Conservation (phyloP, 2,329 filamentous ascomycete genomes). For the Aureobasidium sp. region DNA sequence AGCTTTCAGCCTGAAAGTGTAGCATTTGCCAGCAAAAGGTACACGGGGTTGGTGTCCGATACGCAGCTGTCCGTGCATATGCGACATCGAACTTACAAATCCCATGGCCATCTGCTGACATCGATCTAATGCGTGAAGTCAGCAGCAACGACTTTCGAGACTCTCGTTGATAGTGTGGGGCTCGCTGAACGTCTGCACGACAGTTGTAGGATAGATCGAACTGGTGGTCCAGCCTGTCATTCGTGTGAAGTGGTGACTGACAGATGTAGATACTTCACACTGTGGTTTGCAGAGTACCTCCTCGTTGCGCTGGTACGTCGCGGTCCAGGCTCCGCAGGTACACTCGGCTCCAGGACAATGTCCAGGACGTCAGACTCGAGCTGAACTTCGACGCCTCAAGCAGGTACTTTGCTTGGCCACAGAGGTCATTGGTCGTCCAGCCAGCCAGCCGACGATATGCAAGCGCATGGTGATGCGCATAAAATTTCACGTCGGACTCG, state of each 20-base stretch:
- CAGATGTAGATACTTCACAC: background rate
- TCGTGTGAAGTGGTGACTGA: background rate
- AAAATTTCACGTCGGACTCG: background rate
- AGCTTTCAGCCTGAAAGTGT: background rate
- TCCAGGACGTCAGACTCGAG: background rate
- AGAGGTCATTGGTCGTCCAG: background rate
- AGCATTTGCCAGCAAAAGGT: background rate
- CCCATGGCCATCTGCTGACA: background rate
- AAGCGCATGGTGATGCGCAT: background rate
- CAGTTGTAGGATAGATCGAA: background rate
- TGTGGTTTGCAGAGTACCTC: background rate
- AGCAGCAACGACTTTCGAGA: background rate
- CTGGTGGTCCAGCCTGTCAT: background rate
- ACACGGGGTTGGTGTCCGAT: background rate
- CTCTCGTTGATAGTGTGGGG: background rate
- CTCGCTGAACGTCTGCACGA: background rate
- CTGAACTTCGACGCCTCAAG: background rate
- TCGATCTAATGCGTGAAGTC: background rate
- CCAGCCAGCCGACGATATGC: background rate
- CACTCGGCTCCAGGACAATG: background rate
- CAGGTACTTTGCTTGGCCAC: background rate
- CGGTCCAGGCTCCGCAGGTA: background rate
- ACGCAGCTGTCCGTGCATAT: background rate
- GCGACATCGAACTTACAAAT: background rate
- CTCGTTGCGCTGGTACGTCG: background rate